phyloP scores from a whole-genome alignment of 768 basidiomycete species.

The Lentinula aciculospora region DNA sequence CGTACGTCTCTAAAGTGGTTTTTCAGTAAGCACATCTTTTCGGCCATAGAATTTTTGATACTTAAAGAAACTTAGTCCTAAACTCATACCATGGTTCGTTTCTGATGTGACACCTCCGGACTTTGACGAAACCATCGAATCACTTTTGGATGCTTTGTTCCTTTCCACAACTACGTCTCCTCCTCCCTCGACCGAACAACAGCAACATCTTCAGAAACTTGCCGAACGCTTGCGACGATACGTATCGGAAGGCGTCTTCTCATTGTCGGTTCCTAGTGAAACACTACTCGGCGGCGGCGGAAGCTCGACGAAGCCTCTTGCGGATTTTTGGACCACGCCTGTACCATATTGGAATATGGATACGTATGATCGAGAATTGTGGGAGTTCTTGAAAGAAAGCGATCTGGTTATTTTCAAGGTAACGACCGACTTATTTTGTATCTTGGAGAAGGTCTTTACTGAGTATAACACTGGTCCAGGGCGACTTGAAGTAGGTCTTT shows the following conservation, averaged over 20 bases:
- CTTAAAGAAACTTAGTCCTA: too few species aligned
- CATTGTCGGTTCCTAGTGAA: conserved; percentile 60
- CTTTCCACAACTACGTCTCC: conserved; percentile 14
- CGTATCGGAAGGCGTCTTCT: conserved; percentile 65
- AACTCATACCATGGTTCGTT: conserved; percentile 96
- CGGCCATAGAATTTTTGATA: too few species aligned
- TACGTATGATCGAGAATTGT: conserved; percentile 43
- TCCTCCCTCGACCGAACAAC: conserved; percentile 19
- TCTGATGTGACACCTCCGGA: conserved; percentile 90
- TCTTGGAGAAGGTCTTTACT: too few species aligned
- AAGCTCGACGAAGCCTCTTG: conserved; percentile 11
- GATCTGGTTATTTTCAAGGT: conserved; percentile 85
- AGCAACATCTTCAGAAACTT: conserved; percentile 49
- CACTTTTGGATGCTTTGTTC: conserved; percentile 67
- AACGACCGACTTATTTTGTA: too few species aligned
- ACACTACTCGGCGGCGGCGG: conserved; percentile 45
- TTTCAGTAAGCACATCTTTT: conserved; percentile 70
- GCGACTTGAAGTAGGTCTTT: conserved; percentile 81
- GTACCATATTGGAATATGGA: conserved; percentile 76
- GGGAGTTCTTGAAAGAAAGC: conserved; percentile 44
- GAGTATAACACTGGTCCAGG: too few species aligned
- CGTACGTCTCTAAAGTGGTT: conserved; percentile 72
- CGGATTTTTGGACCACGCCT: conserved; percentile 69
- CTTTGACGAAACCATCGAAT: conserved; percentile 54
- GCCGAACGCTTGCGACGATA: conserved; percentile 69